Evolutionary conservation across 768 basidiomycete genomes (phyloP), one percentile per base, ranked within the genome.

Genomic region (Hortiboletus campestris): DNA sequence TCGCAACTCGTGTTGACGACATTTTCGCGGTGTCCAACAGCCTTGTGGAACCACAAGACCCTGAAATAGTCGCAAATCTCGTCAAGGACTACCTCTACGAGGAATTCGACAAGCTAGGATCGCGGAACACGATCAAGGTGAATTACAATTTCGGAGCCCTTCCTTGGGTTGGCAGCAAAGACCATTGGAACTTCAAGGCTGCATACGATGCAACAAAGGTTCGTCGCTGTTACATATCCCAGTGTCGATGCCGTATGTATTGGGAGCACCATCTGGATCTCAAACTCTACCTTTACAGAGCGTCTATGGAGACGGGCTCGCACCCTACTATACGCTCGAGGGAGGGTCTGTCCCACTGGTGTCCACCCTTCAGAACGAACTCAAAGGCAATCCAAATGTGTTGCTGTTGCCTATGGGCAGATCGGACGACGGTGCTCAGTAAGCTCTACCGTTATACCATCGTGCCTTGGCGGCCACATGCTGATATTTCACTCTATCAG

Each of bases 381-480:
- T 96, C n/a, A n/a, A n/a, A n/a, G 42, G 50, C n/a, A n/a, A 81
- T 17, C 84, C 89, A 53, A 94, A 92, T 65, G 90, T 95, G 12
- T 67, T 94, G 53, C 75, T 96, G 38, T 76, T 95, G 41, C 94
- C 94, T 0, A 94, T 95, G 85, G 93, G 93, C 6, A 78, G 92
- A 52, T 91, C 90, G 1, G 92, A 97, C 67, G 94, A 97, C 63
- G 94, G 93, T 62, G 89, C 91, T 41, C 91, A 91, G 86, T 91
- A 68, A 63, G 88, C n/a, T 9, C 2, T 19, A 9, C 9, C 29
- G 12, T 2, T 13, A 2, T 28, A 1, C 11, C 1, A n/a, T 36
- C 17, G 4, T 25, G 25, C 25, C n/a, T n/a, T n/a, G n/a, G n/a
- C n/a, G n/a, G n/a, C n/a, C n/a, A n/a, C n/a, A n/a, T n/a, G n/a